phyloP scores from a whole-genome alignment of 192 early-diverging fungal species.

The Coemansia aciculifera region DNA sequence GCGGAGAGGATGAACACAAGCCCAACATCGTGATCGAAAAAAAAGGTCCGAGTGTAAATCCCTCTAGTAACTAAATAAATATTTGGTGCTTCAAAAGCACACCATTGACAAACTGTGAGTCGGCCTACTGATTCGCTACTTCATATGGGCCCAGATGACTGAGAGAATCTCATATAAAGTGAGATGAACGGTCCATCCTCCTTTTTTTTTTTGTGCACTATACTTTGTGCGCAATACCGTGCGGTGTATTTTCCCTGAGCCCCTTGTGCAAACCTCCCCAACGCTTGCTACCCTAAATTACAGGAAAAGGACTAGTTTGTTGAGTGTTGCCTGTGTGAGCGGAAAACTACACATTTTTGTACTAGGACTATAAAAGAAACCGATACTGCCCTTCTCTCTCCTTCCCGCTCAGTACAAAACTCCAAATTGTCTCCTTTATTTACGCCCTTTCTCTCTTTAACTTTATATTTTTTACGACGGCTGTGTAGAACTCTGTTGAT shows the following conservation, averaged over 20 bases:
- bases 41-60: background rate
- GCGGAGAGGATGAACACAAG: conserved; percentile 7
- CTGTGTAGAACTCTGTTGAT: conserved; percentile 35
- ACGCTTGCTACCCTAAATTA: conserved; percentile 1
- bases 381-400: background rate
- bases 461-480: conserved; percentile 16
- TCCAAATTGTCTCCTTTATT: background rate
- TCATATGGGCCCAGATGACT: background rate
- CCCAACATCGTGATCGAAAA: background rate
- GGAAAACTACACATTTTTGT: background rate
- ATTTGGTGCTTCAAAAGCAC: background rate
- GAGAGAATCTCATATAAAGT: background rate
- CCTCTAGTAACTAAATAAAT: background rate
- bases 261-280: background rate
- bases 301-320: background rate
- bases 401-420: background rate
- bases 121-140: background rate
- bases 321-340: background rate
- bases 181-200: background rate
- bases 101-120: background rate
- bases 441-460: background rate
- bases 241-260: background rate
- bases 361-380: conserved; percentile 2
- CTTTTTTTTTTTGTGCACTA: background rate
- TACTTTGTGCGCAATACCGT: background rate